Percentiles rank a stretch among this genome's conserved stretches.
Conservation (phyloP, 2,329 filamentous ascomycete genomes). For the Plenodomus tracheiphilus region DNA sequence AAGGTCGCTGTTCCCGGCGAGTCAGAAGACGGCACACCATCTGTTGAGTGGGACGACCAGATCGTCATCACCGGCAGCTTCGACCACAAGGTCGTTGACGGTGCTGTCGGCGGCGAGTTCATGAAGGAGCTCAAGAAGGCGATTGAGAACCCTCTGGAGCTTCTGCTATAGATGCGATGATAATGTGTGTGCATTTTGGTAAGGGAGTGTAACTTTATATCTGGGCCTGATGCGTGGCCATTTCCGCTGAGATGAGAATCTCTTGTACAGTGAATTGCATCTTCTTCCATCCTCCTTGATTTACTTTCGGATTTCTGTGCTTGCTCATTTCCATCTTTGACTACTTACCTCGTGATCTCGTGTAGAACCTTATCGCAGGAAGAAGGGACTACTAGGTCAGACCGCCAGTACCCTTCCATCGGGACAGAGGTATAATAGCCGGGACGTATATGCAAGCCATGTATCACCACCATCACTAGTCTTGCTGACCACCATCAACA, state of each 20-base stretch:
- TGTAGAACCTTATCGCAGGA: too few species aligned
- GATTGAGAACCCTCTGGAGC: slow-evolving; percentile 93
- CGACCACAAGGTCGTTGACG: slow-evolving; percentile 98
- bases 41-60: slow-evolving; percentile 92
- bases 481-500: background rate
- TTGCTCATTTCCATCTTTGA: slow-evolving; percentile 3
- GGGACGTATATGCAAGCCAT: slow-evolving; percentile 4
- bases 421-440: background rate
- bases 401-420: too few species aligned
- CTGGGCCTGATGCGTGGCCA: slow-evolving; percentile 14
- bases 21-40: slow-evolving; percentile 73
- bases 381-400: too few species aligned
- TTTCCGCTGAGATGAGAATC: slow-evolving; percentile 15
- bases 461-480: background rate
- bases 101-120: slow-evolving; percentile 94
- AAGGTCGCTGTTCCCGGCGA: slow-evolving; percentile 91
- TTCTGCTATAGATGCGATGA: slow-evolving; percentile 70
- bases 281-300: slow-evolving; percentile 18
- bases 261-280: slow-evolving; percentile 39
- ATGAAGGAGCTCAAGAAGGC: slow-evolving; percentile 97
- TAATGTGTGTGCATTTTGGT: slow-evolving; percentile 11
- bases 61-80: slow-evolving; percentile 94
- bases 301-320: slow-evolving; percentile 1
- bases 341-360: too few species aligned
- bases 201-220: slow-evolving; percentile 28